Evolutionary conservation across 768 basidiomycete genomes (phyloP).

Genomic region (Candolleomyces aberdarensis): DNA sequence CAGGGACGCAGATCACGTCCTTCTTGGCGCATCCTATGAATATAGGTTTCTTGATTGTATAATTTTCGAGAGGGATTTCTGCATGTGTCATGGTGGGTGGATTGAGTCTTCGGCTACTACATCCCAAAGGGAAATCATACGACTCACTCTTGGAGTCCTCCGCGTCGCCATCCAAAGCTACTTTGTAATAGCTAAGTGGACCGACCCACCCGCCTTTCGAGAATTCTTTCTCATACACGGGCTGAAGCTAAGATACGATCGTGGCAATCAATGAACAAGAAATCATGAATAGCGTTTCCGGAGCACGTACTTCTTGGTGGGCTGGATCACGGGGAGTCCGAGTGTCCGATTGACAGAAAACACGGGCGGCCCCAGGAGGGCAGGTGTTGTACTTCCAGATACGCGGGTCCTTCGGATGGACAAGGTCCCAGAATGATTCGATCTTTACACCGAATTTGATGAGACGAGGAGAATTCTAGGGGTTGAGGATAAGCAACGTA

Average conservation of each 20-base stretch:
- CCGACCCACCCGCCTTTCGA: neutral
- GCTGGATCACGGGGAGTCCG: neutral
- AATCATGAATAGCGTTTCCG: too few species aligned
- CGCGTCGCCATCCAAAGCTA: too few species aligned
- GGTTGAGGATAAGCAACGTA: neutral
- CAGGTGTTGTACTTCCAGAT: neutral
- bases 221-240: neutral
- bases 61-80: constrained; percentile 1
- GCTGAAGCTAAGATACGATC: neutral
- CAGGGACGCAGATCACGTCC: neutral
- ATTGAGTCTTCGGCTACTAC: too few species aligned
- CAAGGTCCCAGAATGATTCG: constrained; percentile 1
- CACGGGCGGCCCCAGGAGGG: neutral
- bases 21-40: neutral
- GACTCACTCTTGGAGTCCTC: neutral
- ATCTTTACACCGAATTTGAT: neutral
- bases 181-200: neutral
- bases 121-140: neutral
- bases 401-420: neutral
- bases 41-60: constrained; percentile 3
- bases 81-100: too few species aligned
- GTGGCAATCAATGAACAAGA: too few species aligned
- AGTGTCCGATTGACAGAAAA: neutral
- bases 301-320: neutral
- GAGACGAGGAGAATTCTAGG: neutral